A percentile compares a stretch with the other conserved stretches of the same genome.
Conservation (phyloP, 2,329 filamentous ascomycete genomes). For the Tolypocladium cylindrosporum region DNA sequence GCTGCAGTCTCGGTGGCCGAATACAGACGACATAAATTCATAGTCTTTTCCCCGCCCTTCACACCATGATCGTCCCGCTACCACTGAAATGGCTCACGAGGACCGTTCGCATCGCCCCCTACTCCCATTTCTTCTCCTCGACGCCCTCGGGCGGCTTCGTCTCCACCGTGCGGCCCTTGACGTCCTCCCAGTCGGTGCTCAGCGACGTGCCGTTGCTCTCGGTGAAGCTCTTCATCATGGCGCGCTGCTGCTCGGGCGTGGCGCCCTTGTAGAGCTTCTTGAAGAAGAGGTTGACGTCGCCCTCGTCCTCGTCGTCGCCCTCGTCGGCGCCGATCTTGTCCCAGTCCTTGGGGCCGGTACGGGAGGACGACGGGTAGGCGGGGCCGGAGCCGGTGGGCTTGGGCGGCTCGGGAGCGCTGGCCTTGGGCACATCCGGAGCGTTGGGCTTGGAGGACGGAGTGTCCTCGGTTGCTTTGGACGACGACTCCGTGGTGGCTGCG, state of each 20-base stretch:
- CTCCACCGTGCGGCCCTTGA: constrained; percentile 61
- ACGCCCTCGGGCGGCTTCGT: constrained; percentile 67
- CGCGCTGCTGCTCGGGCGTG: constrained; percentile 70
- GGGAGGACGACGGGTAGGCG: constrained; percentile 79
- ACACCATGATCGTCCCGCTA: neutral
- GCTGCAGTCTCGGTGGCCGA: neutral
- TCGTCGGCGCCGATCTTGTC: constrained; percentile 57
- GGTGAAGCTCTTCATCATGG: constrained; percentile 95
- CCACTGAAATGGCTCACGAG: neutral
- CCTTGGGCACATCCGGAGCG: neutral
- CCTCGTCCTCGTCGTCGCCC: constrained; percentile 46
- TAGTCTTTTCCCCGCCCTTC: neutral
- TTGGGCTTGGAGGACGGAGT: neutral
- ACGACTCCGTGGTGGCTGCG: neutral
- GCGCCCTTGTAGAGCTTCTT: constrained; percentile 75
- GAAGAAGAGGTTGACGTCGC: constrained; percentile 75
- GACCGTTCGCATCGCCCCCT: neutral
- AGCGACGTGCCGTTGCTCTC: constrained; percentile 91
- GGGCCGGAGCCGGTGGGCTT: constrained; percentile 26
- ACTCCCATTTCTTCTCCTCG: constrained; percentile 61
- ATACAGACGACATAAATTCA: neutral
- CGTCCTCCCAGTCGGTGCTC: constrained; percentile 86
- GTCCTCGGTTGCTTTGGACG: neutral
- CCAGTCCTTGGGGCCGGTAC: constrained; percentile 80
- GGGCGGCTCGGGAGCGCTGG: neutral